Base-by-base conservation (phyloP, 768 basidiomycete genomes). In the Dioszegia hungarica region DNA sequence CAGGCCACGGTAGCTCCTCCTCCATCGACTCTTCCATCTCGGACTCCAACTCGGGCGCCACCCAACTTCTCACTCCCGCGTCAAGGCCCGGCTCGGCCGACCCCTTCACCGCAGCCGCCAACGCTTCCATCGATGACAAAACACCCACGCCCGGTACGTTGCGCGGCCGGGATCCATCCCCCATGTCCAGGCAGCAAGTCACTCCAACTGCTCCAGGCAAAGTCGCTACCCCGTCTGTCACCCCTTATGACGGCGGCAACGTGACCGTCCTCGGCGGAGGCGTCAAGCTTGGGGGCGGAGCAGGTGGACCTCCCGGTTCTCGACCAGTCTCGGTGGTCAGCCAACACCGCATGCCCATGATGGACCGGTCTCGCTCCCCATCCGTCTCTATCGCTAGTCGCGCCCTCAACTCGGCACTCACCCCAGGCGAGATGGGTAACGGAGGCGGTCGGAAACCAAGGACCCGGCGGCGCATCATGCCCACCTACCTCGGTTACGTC, bases 221-320 rank as follows among this genome's bases (percentile, higher is more conserved):
- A 43, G 17, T 20, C n/a, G 25, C 56, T 10, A 63, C 73, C 5
- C 67, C 66, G 19, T 57, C 67, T 24, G 73, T 76, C 19, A 75
- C 74, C 15, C 72, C 74, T 1, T 77, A 77, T 59, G 76, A 77
- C 51, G 74, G 74, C 20, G 76, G 75, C 14, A 77, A 77, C 49
- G 76, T 77, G 24, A 75, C 72, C 20, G 75, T 75, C 38, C 61
- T 77, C 6, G 76, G 76, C n/a, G 76, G 76, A 15, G 76, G 76
- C 19, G 76, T 77, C 53, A 76, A 76, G 54, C 66, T 77, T 10
- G 76, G 76, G 29, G 76, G 76, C 3, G 60, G 56, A 14, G 57
- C 45, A 28, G 58, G 50, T 8, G 47, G 47, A 8, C 43, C 43
- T 3, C 4, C 52, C 38, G 57, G 27, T n/a, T 68, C 70, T 6